Base-by-base conservation (phyloP, 169 alveolate species). In the Plasmodium coatneyi region DNA sequence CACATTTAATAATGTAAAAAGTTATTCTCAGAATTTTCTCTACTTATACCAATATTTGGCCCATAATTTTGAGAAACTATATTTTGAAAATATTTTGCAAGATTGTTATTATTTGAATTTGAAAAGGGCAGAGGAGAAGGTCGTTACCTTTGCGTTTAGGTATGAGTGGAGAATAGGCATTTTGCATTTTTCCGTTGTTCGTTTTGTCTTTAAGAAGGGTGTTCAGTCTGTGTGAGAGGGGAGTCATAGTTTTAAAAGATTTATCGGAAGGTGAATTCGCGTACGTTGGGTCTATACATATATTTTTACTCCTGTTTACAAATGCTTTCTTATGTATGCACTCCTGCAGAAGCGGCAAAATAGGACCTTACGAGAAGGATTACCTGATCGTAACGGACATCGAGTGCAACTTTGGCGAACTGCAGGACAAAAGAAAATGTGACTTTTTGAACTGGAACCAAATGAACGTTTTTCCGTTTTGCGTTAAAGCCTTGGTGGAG, bases 21-120 rank as follows among this genome's bases (percentile, higher is more conserved):
- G 93, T 43, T 66, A 80, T 34, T 87, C 93, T 6, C 71, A 76
- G 52, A 87, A 87, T 80, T 87, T 87, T 60, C 83, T 87, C 52
- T 87, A 78, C 41, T 49, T 87, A 78, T 87, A 87, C 36, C 60
- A 72, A 87, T 52, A 87, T 28, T 60, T 87, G 34, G 49, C 71
- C 49, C 66, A 39, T 32, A 76, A 79, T 49, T 87, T 87, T 87
- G 76, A 87, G 71, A 22, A 78, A 2, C 46, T 87, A 87, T 87
- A 87, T 60, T 87, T 87, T 66, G 93, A 87, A 79, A 87, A 87
- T 25, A 71, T 87, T 30, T 41, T 87, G 30, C 93, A 87, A 79
- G 93, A 87, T 60, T 79, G 43, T 16, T 87, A 87, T 79, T 87
- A 78, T 43, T 76, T 78, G 71, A 60, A 49, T 36, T 52, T 87